A percentile compares a stretch with the other conserved stretches of the same genome.
Conservation (phyloP, 2,329 filamentous ascomycete genomes). For the Blumeria graminis region DNA sequence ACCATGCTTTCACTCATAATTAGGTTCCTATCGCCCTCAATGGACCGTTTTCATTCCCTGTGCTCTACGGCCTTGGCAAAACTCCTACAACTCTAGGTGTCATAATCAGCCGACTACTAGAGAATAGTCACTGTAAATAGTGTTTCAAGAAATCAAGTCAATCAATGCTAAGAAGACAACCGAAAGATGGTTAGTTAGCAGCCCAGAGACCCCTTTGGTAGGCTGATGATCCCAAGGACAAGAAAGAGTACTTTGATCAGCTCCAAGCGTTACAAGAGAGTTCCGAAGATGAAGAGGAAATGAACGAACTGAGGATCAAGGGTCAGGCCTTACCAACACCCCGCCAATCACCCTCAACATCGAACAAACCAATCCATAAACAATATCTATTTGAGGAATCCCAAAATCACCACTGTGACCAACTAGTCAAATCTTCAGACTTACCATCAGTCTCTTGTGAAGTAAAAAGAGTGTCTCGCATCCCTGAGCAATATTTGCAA, state of each 20-base stretch:
- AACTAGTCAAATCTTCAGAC: not conserved
- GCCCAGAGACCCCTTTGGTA: no score
- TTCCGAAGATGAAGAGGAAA: slow-evolving; percentile 10
- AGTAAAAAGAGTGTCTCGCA: not conserved
- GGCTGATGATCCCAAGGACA: slow-evolving; percentile 2
- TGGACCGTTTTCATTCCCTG: no score
- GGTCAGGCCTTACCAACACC: slow-evolving; percentile 2
- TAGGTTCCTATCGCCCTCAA: no score
- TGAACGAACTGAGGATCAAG: slow-evolving; percentile 6
- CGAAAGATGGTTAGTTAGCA: no score
- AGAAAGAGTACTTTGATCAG: slow-evolving; percentile 9
- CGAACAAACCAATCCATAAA: not conserved
- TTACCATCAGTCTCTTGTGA: not conserved
- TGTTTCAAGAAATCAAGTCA: no score
- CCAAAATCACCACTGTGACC: not conserved
- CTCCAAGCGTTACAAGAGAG: slow-evolving; percentile 10
- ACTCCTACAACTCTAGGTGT: no score
- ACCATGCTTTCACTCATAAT: no score
- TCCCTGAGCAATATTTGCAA: not conserved
- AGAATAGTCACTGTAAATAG: not conserved
- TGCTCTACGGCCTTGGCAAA: no score
- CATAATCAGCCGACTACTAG: not conserved
- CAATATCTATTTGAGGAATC: not conserved
- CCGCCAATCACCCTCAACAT: no score
- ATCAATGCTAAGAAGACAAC: no score